A percentile compares a stretch with the other conserved stretches of the same genome.
Conservation (phyloP, 305 asterid species). For the Plantago coronopus region DNA sequence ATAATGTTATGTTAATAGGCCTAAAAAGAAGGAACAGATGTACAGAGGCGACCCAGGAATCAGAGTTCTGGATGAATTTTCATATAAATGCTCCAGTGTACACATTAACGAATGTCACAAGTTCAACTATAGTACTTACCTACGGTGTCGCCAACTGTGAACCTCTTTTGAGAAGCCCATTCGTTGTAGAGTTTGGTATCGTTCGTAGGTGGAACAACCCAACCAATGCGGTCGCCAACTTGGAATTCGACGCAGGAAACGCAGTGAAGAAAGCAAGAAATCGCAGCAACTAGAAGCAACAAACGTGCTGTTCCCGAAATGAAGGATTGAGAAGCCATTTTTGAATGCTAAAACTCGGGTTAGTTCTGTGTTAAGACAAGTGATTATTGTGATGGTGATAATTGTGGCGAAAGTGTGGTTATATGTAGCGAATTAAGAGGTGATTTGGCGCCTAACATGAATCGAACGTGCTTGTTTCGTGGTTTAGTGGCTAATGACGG, state of each 20-base stretch:
- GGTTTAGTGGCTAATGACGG: slow-evolving; percentile 1
- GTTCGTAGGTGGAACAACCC: slow-evolving; percentile 1
- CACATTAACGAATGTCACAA: no score
- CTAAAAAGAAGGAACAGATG: no score
- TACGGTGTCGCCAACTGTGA: slow-evolving; percentile 8
- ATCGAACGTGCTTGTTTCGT: neutral
- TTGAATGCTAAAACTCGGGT: neutral
- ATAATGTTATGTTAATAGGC: no score
- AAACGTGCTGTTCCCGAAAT: neutral
- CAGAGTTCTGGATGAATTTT: no score
- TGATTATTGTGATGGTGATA: neutral
- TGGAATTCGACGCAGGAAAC: slow-evolving; percentile 11
- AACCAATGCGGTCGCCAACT: slow-evolving; percentile 12
- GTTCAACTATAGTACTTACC: slow-evolving; percentile 2
- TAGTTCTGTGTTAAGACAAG: neutral
- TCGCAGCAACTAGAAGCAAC: neutral
- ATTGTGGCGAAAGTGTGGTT: neutral
- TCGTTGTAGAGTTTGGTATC: neutral
- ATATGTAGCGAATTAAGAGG: neutral
- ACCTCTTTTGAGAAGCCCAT: slow-evolving; percentile 12
- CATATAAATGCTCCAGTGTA: no score
- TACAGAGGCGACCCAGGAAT: no score
- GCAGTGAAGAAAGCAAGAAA: slow-evolving; percentile 2
- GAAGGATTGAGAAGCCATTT: slow-evolving; percentile 1
- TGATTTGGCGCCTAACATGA: neutral